phyloP scores from a whole-genome alignment of 305 asterid species.

The Ilex paraguariensis region DNA sequence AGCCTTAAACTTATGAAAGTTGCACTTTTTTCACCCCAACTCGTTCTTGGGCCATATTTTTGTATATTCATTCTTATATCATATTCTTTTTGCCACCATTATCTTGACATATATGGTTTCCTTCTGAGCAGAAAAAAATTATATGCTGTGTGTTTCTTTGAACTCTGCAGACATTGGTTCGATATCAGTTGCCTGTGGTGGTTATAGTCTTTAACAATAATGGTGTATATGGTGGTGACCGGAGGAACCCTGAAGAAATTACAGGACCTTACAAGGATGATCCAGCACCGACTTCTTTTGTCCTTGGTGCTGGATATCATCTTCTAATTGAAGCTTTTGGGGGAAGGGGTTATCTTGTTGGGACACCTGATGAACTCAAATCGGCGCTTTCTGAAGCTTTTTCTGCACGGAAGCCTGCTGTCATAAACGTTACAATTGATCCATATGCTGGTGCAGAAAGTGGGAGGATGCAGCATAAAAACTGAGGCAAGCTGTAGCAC shows the following conservation, averaged over 20 bases:
- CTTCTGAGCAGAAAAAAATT: too few relatives aligned
- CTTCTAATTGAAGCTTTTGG: slow-evolving; percentile 72
- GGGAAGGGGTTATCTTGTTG: slow-evolving; percentile 74
- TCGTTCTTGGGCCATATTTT: too few relatives aligned
- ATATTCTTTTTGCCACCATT: too few relatives aligned
- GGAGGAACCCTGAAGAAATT: slow-evolving; percentile 77
- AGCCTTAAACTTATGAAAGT: too few relatives aligned
- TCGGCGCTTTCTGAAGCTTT: slow-evolving; percentile 69
- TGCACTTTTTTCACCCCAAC: too few relatives aligned
- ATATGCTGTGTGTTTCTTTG: too few relatives aligned
- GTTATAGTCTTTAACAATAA: slow-evolving; percentile 88
- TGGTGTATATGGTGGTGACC: slow-evolving; percentile 86
- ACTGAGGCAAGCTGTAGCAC: slow-evolving; percentile 34
- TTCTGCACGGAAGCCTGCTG: slow-evolving; percentile 64
- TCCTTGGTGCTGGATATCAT: slow-evolving; percentile 77
- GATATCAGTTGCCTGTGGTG: slow-evolving; percentile 84
- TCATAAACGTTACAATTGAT: slow-evolving; percentile 67
- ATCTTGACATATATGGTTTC: too few relatives aligned
- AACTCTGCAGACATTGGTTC: slow-evolving; percentile 58
- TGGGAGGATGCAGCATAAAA: slow-evolving; percentile 85
- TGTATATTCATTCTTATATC: too few relatives aligned
- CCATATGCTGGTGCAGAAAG: slow-evolving; percentile 88
- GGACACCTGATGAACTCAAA: slow-evolving; percentile 75
- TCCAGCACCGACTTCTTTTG: slow-evolving; percentile 88
- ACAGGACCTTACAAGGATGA: slow-evolving; percentile 79